These are phyloP conservation scores for Agarophyton chilense DNA, from an alignment of 23 red algal genomes.

Conservation along the genomic window DNA sequence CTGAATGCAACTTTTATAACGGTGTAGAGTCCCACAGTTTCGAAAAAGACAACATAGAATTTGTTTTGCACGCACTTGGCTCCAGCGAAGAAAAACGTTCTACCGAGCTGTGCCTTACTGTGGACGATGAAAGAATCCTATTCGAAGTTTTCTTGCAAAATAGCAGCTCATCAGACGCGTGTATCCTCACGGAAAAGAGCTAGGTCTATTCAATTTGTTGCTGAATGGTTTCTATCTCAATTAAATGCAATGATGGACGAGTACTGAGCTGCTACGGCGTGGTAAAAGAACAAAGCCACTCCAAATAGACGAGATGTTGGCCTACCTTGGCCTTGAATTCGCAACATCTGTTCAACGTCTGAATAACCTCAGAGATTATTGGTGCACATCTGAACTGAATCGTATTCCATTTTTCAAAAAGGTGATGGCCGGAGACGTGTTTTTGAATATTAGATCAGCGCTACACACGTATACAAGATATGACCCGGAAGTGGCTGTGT, in stretches of 20 bases:
- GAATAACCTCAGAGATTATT: slow-evolving; percentile 2
- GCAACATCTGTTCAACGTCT: not conserved
- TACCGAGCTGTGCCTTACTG: not conserved
- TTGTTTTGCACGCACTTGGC: too few species aligned
- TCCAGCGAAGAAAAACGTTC: not conserved
- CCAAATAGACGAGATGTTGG: not conserved
- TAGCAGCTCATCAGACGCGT: not conserved
- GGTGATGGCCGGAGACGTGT: not conserved
- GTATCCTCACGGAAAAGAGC: not conserved
- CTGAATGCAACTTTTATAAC: too few species aligned
- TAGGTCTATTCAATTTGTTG: not conserved
- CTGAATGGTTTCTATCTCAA: not conserved
- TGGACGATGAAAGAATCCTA: not conserved
- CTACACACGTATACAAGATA: not conserved
- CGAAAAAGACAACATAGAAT: too few species aligned
- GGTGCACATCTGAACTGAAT: not conserved
- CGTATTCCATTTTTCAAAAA: slow-evolving; percentile 6
- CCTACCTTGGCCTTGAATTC: too few species aligned
- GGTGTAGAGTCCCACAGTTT: too few species aligned
- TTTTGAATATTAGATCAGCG: not conserved
- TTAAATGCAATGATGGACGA: not conserved
- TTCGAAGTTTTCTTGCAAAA: not conserved
- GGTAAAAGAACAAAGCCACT: not conserved
- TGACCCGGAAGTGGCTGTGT: not conserved
- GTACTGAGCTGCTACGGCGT: not conserved